Conservation (phyloP, 1,139 yeast species). For the Candida sp. region DNA sequence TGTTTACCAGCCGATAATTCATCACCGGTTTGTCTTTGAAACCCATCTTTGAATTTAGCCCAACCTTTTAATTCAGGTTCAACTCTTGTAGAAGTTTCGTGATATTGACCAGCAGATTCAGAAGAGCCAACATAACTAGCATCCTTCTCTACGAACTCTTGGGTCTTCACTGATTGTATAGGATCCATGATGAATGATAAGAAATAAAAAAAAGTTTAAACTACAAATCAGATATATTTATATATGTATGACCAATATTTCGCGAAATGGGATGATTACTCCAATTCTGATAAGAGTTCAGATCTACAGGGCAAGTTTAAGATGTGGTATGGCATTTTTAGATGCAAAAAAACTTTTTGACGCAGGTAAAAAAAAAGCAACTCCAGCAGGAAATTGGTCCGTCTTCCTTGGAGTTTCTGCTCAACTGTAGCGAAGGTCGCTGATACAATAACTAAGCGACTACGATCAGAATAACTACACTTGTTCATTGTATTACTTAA, state of each 20-base stretch:
- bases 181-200: background rate
- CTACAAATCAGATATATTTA: background rate
- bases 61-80: slow-evolving; percentile 12
- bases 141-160: background rate
- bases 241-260: background rate
- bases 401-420: background rate
- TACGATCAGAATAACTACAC: no score
- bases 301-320: background rate
- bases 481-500: no score
- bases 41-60: slow-evolving; percentile 28
- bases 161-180: background rate
- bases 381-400: background rate
- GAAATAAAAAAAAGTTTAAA: no score
- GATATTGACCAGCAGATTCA: slow-evolving; percentile 13
- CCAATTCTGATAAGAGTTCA: background rate
- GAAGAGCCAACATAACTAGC: slow-evolving; percentile 8
- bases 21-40: slow-evolving; percentile 17
- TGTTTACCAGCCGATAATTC: slow-evolving; percentile 25
- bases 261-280: background rate
- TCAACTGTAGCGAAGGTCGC: no score
- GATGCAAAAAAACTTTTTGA: background rate
- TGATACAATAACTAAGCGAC: no score
- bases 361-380: background rate
- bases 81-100: slow-evolving; percentile 4
- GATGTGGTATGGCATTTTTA: background rate